These are phyloP conservation scores for Exophiala calicioides DNA, from an alignment of 2,329 filamentous ascomycete genomes.

Conservation along the genomic window DNA sequence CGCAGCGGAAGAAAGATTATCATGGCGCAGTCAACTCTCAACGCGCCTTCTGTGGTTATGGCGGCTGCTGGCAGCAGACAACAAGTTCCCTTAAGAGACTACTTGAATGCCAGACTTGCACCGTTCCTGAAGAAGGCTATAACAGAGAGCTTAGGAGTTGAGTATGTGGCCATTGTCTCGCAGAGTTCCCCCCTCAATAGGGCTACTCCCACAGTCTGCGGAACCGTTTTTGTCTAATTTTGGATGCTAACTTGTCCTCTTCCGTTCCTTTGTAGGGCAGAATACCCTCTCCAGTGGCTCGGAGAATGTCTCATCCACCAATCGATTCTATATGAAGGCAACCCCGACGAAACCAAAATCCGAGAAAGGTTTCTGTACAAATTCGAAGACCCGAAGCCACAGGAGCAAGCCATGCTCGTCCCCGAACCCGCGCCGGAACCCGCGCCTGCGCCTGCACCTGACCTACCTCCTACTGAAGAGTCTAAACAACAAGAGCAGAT, in stretches of 20 bases:
- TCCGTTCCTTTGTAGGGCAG: slow-evolving; percentile 19
- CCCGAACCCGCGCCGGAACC: neutral
- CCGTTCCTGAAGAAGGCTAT: slow-evolving; percentile 32
- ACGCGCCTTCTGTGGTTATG: slow-evolving; percentile 20
- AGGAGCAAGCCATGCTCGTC: slow-evolving; percentile 4
- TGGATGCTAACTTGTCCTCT: neutral
- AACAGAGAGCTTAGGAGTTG: slow-evolving; percentile 27
- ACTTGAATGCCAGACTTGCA: slow-evolving; percentile 28
- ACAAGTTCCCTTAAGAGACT: slow-evolving; percentile 31
- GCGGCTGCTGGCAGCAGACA: slow-evolving; percentile 23
- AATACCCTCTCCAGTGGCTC: slow-evolving; percentile 33
- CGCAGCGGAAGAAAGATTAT: neutral
- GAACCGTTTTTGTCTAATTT: too few relatives aligned
- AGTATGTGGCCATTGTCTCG: slow-evolving; percentile 25
- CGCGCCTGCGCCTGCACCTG: slow-evolving; percentile 10
- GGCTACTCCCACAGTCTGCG: too few relatives aligned
- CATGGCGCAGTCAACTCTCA: slow-evolving; percentile 25
- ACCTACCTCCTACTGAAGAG: slow-evolving; percentile 2
- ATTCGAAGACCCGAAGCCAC: slow-evolving; percentile 24
- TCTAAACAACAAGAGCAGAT: slow-evolving; percentile 2
- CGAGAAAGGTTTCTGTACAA: slow-evolving; percentile 30
- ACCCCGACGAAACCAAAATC: slow-evolving; percentile 30
- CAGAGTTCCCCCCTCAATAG: too few relatives aligned
- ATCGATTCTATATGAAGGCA: slow-evolving; percentile 31
- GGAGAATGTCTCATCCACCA: slow-evolving; percentile 33